Base-by-base conservation (phyloP, 305 asterid species). In the Solanum hybrid region DNA sequence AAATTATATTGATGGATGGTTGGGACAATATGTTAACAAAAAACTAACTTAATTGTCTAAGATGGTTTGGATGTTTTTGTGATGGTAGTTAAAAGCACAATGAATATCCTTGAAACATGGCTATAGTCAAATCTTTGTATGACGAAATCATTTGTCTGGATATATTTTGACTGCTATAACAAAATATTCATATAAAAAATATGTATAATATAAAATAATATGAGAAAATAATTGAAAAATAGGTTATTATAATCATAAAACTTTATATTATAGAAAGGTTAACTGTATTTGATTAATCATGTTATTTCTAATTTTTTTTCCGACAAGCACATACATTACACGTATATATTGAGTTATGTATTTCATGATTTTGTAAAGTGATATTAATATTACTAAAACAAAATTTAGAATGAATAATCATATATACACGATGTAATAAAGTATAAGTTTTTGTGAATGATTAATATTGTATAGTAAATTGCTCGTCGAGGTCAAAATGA, bases 221-320 rank as follows among this genome's bases (percentile, higher is more conserved):
- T 60, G 24, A 20, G 0, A 60, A 60, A 17, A 17, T 56, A 56
- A 20, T 60, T 17, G n/a, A 56, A 20, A 56, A 17, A 38, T 38
- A 32, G 4, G 24, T 20, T 60, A 20, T 60, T 17, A 60, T 60
- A 60, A 60, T 60, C 24, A 60, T 17, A 60, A 17, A 60, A 46
- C 0, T 13, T 46, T 46, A 56, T 20, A 17, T 6, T 0, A 16
- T 17, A 0, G 6, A 66, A 0, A 22, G 31, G 24, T 64, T 64
- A 64, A 26, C 9, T 26, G 34, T 26, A 11, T 27, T 26, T 71
- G 34, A 71, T 71, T 26, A 1, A 24, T 11, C 29, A 72, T 72
- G 7, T 17, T 75, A 75, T 7, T 16, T 75, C 2, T 75, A 16
- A 16, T 10, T 31, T 75, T 75, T 5, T 31, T 31, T 31, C 3